These are phyloP conservation scores for Yamadazyma philogaea DNA, from an alignment of 805 yeast genomes.

Conservation along the genomic window DNA sequence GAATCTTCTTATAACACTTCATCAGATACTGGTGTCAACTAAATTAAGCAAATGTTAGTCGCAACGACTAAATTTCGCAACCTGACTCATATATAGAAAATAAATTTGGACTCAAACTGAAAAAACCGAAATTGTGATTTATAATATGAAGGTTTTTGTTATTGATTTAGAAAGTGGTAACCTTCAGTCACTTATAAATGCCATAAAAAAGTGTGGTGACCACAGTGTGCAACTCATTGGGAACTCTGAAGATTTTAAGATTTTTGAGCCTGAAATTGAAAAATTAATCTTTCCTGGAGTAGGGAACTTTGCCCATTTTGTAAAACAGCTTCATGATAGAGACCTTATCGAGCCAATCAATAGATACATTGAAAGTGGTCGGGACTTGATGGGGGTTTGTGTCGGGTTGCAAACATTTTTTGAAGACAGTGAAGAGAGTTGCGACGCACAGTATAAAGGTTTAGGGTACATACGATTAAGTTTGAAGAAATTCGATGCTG, in stretches of 20 bases:
- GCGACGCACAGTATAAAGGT: slow-evolving; percentile 54
- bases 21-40: no score
- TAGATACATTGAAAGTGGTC: slow-evolving; percentile 69
- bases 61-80: slow-evolving; percentile 4
- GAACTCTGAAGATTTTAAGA: slow-evolving; percentile 52
- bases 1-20: no score
- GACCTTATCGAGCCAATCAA: slow-evolving; percentile 65
- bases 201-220: slow-evolving; percentile 70
- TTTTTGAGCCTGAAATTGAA: slow-evolving; percentile 41
- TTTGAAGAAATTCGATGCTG: slow-evolving; percentile 54
- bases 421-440: slow-evolving; percentile 69
- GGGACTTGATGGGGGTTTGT: slow-evolving; percentile 93
- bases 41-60: no score
- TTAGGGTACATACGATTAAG: slow-evolving; percentile 44
- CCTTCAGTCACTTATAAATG: slow-evolving; percentile 82
- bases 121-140: slow-evolving; percentile 7
- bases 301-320: slow-evolving; percentile 95
- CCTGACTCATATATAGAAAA: slow-evolving; percentile 8
- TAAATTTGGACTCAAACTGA: slow-evolving; percentile 16
- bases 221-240: slow-evolving; percentile 62
- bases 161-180: slow-evolving; percentile 96
- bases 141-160: slow-evolving; percentile 46
- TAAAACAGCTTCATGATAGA: slow-evolving; percentile 59
- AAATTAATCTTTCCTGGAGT: slow-evolving; percentile 90
- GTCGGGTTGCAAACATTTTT: slow-evolving; percentile 92